Conservation (phyloP, 306 rosid genomes). For the Quercus berberidifolia region DNA sequence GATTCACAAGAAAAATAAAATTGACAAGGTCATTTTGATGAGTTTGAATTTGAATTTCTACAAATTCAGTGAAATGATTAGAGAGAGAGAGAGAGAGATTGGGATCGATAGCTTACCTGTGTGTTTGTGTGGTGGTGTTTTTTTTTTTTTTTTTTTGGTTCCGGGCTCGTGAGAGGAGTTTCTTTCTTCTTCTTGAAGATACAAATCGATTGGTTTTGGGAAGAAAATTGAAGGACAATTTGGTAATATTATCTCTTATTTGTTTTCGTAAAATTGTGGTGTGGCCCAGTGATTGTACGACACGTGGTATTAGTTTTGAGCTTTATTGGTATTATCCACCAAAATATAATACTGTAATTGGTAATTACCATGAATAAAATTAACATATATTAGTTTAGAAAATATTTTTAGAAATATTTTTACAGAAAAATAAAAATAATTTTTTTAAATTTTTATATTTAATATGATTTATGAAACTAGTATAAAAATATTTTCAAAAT, state of each 20-base stretch:
- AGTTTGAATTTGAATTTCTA: not conserved
- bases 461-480: no score
- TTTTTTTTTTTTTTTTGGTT: not conserved
- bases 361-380: no score
- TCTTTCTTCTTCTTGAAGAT: not conserved
- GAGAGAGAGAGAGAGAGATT: not conserved
- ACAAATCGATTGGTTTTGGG: not conserved
- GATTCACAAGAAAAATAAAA: not conserved
- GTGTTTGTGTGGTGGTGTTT: not conserved
- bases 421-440: no score
- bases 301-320: not conserved
- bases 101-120: not conserved
- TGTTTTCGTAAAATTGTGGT: not conserved
- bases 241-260: not conserved
- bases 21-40: not conserved
- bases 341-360: no score
- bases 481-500: no score
- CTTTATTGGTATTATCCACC: no score
- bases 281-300: not conserved
- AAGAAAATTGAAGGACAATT: not conserved
- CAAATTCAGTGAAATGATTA: not conserved
- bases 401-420: no score
- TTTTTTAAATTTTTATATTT: no score
- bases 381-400: no score
- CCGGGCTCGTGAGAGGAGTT: not conserved